phyloP scores from a whole-genome alignment of 306 rosid species.

The Lathyrus tuberosus region DNA sequence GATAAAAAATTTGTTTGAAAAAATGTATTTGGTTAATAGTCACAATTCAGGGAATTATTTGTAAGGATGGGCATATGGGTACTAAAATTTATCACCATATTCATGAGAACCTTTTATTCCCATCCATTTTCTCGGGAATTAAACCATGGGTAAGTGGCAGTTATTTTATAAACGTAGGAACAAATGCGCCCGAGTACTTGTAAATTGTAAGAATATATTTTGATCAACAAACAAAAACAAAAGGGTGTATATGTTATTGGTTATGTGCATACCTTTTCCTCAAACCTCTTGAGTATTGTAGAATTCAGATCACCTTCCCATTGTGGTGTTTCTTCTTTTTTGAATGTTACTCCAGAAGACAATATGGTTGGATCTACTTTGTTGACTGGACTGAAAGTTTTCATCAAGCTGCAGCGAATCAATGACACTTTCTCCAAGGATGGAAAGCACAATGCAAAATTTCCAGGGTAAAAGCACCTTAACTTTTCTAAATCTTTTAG shows the following conservation, averaged over 20 bases:
- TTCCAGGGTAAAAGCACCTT: slow-evolving; percentile 34
- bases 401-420: neutral
- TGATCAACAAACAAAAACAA: neutral
- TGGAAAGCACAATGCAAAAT: slow-evolving; percentile 17
- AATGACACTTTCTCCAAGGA: slow-evolving; percentile 20
- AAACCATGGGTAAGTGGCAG: no score
- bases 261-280: neutral
- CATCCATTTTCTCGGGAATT: no score
- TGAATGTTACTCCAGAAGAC: neutral
- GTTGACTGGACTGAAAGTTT: slow-evolving; percentile 11
- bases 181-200: neutral
- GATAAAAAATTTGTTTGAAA: neutral
- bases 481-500: neutral
- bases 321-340: neutral
- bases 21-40: no score
- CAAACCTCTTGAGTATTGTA: neutral
- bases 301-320: slow-evolving; percentile 6
- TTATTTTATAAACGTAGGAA: no score
- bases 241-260: neutral
- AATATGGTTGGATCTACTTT: neutral
- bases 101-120: no score
- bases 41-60: no score
- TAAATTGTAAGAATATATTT: neutral
- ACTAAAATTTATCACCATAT: no score
- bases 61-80: no score